Percentiles rank a stretch among this genome's conserved stretches.
Conservation (phyloP, 345 rosid species). For the Bruguiera sexangula region DNA sequence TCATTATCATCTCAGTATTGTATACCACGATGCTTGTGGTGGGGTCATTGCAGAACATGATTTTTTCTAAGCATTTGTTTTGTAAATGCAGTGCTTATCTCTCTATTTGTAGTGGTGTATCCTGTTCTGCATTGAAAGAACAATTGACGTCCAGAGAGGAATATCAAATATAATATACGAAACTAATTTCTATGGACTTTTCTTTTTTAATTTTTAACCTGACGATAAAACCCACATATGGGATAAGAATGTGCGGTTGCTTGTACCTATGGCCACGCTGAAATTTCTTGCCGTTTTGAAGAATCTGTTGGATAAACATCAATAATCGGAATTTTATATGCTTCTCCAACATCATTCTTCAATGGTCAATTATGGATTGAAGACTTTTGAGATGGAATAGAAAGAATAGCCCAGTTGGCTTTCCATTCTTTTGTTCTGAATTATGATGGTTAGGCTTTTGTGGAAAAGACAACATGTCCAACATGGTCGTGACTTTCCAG, state of each 20-base stretch:
- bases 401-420: not conserved
- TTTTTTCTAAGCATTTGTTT: not conserved
- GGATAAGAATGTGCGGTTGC: conserved; percentile 1
- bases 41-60: conserved; percentile 8
- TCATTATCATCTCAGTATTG: not conserved
- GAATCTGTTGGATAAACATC: conserved; percentile 4
- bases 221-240: too few species aligned
- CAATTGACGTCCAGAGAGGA: too few species aligned
- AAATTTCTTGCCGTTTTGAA: conserved; percentile 28
- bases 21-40: not conserved
- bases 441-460: not conserved
- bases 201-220: too few species aligned
- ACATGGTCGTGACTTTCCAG: not conserved
- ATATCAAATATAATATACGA: too few species aligned
- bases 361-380: not conserved
- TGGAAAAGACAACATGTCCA: not conserved
- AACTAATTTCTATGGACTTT: too few species aligned
- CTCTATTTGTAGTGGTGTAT: not conserved
- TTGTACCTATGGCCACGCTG: conserved; percentile 27
- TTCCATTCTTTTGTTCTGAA: too few species aligned
- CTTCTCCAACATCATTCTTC: not conserved
- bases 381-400: not conserved
- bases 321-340: not conserved
- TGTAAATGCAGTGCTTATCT: too few species aligned
- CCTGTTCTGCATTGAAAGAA: too few species aligned